Percentiles rank a stretch among this genome's conserved stretches.
Evolutionary conservation across 306 rosid species (phyloP).

Genomic region (Quercus engelmannii): DNA sequence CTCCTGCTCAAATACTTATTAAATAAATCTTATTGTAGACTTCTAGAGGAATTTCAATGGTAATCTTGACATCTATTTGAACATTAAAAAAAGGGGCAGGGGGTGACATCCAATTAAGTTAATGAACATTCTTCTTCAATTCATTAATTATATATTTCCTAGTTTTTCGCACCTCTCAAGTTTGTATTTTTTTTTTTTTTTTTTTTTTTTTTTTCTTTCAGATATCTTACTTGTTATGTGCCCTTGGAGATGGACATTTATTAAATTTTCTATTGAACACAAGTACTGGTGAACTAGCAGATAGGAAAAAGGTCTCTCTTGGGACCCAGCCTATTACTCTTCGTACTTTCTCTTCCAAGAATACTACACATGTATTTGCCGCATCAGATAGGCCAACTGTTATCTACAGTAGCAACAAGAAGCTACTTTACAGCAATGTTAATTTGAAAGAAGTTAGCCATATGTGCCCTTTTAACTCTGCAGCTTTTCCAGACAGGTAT

Average conservation of each 20-base stretch:
- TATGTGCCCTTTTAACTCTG: conserved; percentile 99
- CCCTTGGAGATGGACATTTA: conserved; percentile 98
- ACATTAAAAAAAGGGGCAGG: neutral
- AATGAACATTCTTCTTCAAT: neutral
- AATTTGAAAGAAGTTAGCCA: conserved; percentile 97
- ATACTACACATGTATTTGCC: conserved; percentile 90
- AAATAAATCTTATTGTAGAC: no score
- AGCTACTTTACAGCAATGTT: conserved; percentile 88
- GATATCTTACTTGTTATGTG: conserved; percentile 91
- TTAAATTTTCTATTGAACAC: conserved; percentile 81
- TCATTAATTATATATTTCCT: neutral
- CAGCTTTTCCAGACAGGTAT: conserved; percentile 99
- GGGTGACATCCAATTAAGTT: neutral
- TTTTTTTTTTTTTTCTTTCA: conserved; percentile 24
- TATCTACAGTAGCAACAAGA: conserved; percentile 96
- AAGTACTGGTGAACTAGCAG: conserved; percentile 75
- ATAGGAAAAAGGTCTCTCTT: conserved; percentile 95
- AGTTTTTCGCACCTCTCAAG: neutral
- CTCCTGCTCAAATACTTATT: no score
- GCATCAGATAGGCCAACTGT: conserved; percentile 99
- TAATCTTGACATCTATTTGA: neutral
- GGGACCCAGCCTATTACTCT: conserved; percentile 99
- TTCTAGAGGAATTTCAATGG: neutral
- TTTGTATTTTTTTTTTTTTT: neutral
- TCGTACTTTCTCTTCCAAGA: conserved; percentile 94